phyloP scores from a whole-genome alignment of 176 grass and related monocot species.

The Rhynchospora tenuis region DNA sequence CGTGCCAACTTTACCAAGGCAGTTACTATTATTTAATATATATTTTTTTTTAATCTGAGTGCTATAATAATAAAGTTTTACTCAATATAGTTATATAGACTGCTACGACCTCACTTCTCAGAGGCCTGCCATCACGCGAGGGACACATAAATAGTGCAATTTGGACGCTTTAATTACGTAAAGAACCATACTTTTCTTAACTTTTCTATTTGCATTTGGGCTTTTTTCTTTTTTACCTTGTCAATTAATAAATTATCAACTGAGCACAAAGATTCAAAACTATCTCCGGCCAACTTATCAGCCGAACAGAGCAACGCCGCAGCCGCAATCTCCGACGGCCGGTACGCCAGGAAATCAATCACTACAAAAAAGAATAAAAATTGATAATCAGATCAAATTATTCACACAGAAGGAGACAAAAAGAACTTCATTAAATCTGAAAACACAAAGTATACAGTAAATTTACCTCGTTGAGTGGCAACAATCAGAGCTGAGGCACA shows the following conservation, averaged over 20 bases:
- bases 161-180: not conserved
- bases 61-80: not conserved
- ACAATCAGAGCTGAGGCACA: constrained; percentile 16
- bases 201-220: not conserved
- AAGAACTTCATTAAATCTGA: not conserved
- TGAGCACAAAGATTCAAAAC: not conserved
- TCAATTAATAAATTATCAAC: constrained; percentile 16
- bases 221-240: constrained; percentile 22
- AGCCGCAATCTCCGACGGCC: constrained; percentile 33
- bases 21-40: constrained; percentile 4
- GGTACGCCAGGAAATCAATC: constrained; percentile 42
- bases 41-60: not conserved
- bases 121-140: not conserved
- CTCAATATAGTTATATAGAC: not conserved
- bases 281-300: not conserved
- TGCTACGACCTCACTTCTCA: not conserved
- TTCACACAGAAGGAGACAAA: not conserved
- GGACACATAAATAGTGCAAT: not conserved
- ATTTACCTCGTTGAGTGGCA: constrained; percentile 25
- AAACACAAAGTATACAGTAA: not conserved
- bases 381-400: not conserved
- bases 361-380: not conserved
- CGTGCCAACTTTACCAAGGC: not conserved
- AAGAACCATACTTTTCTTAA: not conserved
- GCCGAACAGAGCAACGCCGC: constrained; percentile 28